phyloP scores from a whole-genome alignment of 176 grass and related monocot species.

The Ensete glaucum region DNA sequence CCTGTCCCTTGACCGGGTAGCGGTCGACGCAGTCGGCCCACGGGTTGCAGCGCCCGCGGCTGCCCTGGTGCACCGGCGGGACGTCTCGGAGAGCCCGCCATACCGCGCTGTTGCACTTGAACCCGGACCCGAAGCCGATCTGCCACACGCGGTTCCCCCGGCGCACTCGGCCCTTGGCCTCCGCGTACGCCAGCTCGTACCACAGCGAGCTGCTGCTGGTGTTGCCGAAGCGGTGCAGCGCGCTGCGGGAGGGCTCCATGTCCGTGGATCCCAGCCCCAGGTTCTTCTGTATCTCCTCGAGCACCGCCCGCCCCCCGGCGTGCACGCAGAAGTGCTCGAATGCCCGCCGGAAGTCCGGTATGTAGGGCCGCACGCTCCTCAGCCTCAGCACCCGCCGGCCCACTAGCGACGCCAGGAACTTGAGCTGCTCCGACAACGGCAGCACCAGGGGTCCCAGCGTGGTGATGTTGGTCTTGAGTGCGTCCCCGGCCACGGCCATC shows the following conservation, averaged over 20 bases:
- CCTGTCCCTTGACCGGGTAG: conserved; percentile 44
- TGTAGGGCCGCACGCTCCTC: conserved; percentile 24
- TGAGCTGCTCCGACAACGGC: conserved; percentile 54
- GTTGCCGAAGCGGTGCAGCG: conserved; percentile 68
- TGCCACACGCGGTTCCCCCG: conserved; percentile 40
- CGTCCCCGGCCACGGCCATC: conserved; percentile 74
- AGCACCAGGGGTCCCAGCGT: conserved; percentile 63
- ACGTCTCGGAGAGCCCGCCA: conserved; percentile 42
- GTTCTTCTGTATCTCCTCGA: conserved; percentile 64
- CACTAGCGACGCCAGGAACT: conserved; percentile 42
- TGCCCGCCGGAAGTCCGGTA: conserved; percentile 68
- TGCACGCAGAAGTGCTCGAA: conserved; percentile 91
- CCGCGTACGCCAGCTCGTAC: conserved; percentile 72
- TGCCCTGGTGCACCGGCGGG: conserved; percentile 18
- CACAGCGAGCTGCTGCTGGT: conserved; percentile 60
- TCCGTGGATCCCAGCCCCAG: conserved; percentile 34
- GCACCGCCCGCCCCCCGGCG: conserved; percentile 61
- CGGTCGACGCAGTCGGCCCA: conserved; percentile 45
- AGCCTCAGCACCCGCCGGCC: conserved; percentile 24
- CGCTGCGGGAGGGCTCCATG: conserved; percentile 60
- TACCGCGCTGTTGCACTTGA: conserved; percentile 20
- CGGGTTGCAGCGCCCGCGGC: conserved; percentile 35
- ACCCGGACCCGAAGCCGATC: conserved; percentile 21
- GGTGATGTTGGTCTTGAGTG: conserved; percentile 78
- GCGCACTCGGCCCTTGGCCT: conserved; percentile 48